Base-by-base conservation (phyloP, 2,329 filamentous ascomycete genomes). In the Claviceps sp. region DNA sequence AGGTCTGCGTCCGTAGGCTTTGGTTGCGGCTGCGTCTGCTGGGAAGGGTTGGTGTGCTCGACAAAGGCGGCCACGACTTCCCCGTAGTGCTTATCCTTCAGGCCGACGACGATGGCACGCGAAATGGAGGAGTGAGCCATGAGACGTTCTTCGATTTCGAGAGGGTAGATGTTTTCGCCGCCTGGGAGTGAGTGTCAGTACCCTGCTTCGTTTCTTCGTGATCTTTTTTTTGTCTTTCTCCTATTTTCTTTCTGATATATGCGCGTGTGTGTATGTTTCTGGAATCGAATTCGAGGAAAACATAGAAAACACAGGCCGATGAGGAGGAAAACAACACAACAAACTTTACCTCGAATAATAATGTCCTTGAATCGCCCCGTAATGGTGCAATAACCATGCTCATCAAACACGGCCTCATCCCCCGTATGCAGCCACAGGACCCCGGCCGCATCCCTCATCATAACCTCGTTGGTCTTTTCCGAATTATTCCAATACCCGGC, bases 361-460 rank as follows among this genome's bases (percentile, higher is more conserved):
- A 89, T 87, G 54, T 89, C 85, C 68, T 89, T 89, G 68, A 87
- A 87, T 20, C 85, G 72, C 0, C 85, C 85, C 0, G 85, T 89
- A 58, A 89, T 88, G 6, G 72, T 75, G 58, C 84, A 87, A 61
- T 86, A 87, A 0, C 84, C 85, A 8, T 79, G 67, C 37, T 80
- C 76, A 54, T 88, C 84, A 53, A 82, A 79, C 6, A 83, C 72
- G 37, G 87, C 76, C 56, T 86, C 76, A 60, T 90, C 85, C 0
- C 84, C 84, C 0, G 84, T 87, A 56, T 81, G 77, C 56, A 65
- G 69, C 83, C 85, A 88, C 54, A 81, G 59, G 20, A 76, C 68
- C 0, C 77, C 75, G 0, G 73, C 67, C 52, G 72, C 68, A 58
- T 80, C 76, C 22, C 73, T 65, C 20, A 71, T 62, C 76, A 80